phyloP scores from a whole-genome alignment of 139 green algal species.

The Auxenochlorella pyrenoidosa region DNA sequence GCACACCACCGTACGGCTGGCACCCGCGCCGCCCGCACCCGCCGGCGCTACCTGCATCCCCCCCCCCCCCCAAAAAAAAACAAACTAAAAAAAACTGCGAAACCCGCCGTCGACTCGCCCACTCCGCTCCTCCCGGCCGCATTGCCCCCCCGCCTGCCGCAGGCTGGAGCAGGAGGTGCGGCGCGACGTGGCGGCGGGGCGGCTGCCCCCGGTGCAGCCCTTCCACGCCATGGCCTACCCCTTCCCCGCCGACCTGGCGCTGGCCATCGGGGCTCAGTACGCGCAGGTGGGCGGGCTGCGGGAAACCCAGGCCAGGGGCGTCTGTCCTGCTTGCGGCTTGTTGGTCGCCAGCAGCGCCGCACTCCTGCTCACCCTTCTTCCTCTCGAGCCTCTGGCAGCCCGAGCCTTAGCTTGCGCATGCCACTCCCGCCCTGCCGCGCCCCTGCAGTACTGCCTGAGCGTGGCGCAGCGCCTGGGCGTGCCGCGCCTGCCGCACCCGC shows the following conservation, averaged over 20 bases:
- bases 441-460: constrained; percentile 55
- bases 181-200: constrained; percentile 64
- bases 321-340: neutral
- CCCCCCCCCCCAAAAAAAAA: no score
- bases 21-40: no score
- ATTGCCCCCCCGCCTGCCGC: neutral
- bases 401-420: no score
- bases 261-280: constrained; percentile 69
- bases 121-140: no score
- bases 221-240: constrained; percentile 96
- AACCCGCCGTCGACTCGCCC: no score
- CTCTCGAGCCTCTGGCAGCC: no score
- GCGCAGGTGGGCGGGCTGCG: constrained; percentile 44
- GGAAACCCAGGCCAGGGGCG: neutral
- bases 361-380: neutral
- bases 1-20: no score
- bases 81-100: no score
- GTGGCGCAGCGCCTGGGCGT: constrained; percentile 55
- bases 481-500: constrained; percentile 65
- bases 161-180: constrained; percentile 60
- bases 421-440: neutral
- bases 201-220: constrained; percentile 86
- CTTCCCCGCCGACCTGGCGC: constrained; percentile 75
- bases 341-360: neutral
- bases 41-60: no score